phyloP scores from a whole-genome alignment of 2,329 filamentous ascomycete species.

The Coniella lustricola region DNA sequence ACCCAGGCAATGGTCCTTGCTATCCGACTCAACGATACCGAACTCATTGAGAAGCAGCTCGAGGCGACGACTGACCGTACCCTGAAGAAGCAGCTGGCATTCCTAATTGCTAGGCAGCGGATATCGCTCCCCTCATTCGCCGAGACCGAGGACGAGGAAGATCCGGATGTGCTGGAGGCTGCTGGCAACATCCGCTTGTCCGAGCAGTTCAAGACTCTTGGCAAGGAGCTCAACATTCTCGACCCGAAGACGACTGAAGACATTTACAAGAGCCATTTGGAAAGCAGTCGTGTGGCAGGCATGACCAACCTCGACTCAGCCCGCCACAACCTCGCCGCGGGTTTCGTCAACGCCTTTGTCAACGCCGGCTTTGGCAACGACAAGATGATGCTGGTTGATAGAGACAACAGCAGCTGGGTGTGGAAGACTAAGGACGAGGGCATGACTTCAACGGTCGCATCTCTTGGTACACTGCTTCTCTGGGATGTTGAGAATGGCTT shows the following conservation, averaged over 20 bases:
- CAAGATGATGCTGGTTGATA: constrained; percentile 93
- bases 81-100: constrained; percentile 87
- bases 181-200: constrained; percentile 81
- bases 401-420: constrained; percentile 88
- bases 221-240: constrained; percentile 92
- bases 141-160: constrained; percentile 51
- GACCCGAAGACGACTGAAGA: constrained; percentile 97
- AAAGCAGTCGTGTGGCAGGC: constrained; percentile 86
- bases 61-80: constrained; percentile 71
- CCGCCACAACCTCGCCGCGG: constrained; percentile 88
- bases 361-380: constrained; percentile 94
- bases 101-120: constrained; percentile 84
- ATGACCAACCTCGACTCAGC: constrained; percentile 94
- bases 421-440: constrained; percentile 99
- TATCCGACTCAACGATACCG: constrained; percentile 82
- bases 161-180: constrained; percentile 71
- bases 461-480: constrained; percentile 80
- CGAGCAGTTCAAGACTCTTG: constrained; percentile 88
- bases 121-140: constrained; percentile 60
- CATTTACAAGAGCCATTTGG: constrained; percentile 98
- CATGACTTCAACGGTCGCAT: constrained; percentile 94
- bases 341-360: constrained; percentile 94
- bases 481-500: constrained; percentile 92
- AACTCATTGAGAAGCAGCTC: constrained; percentile 77
- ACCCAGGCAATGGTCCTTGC: constrained; percentile 91